Evolutionary conservation across 1,284 basidiomycete species (phyloP).

Genomic region (Porogramme epimiltina): DNA sequence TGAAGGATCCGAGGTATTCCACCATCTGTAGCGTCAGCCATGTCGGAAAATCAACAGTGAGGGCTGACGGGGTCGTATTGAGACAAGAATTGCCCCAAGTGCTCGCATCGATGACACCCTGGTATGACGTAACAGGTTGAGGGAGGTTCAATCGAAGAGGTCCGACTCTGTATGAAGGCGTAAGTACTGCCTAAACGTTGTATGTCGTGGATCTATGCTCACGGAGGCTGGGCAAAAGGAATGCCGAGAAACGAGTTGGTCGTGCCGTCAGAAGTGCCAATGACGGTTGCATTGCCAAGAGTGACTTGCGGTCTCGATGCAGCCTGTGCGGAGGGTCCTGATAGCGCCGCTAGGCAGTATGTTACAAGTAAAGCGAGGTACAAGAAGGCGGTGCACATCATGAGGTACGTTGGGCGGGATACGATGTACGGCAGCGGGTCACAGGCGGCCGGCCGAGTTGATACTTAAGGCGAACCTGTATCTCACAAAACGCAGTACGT

Average conservation of each 20-base stretch:
- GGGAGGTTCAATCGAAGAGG: conserved; percentile 46
- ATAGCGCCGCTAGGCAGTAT: too few relatives aligned
- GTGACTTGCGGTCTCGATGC: not conserved
- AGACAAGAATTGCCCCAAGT: conserved; percentile 49
- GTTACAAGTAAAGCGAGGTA: too few relatives aligned
- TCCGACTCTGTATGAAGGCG: conserved; percentile 19
- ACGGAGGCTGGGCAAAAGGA: conserved; percentile 50
- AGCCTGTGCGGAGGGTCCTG: too few relatives aligned
- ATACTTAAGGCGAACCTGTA: too few relatives aligned
- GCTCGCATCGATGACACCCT: conserved; percentile 39
- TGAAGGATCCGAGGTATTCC: not conserved
- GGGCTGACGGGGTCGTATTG: conserved; percentile 16
- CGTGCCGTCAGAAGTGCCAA: conserved; percentile 13
- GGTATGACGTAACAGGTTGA: conserved; percentile 40
- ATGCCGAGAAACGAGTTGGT: conserved; percentile 49
- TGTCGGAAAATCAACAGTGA: not conserved
- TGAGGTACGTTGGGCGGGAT: too few relatives aligned
- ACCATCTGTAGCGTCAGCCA: not conserved
- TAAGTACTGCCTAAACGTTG: too few relatives aligned
- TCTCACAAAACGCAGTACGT: too few relatives aligned
- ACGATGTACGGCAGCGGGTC: too few relatives aligned
- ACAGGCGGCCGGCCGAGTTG: too few relatives aligned
- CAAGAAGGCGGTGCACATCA: too few relatives aligned
- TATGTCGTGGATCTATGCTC: too few relatives aligned
- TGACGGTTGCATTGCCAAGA: conserved; percentile 16